Base-by-base conservation (phyloP, 208 protist species). In the Willaertia magna region DNA sequence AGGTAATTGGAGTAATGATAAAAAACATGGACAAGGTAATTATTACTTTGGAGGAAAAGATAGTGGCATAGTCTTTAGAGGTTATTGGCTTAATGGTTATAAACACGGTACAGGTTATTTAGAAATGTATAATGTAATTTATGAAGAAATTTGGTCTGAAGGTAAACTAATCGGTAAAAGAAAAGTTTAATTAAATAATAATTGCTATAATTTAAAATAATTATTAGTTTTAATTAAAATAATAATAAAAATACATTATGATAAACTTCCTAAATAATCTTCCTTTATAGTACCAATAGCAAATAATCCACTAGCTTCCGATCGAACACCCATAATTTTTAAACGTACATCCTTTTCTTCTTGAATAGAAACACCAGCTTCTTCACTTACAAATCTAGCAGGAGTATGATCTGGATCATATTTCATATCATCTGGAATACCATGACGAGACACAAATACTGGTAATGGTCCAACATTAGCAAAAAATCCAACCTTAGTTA, bases 21-120 rank as follows among this genome's bases (percentile, higher is more conserved):
- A 90, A 79, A 95, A 96, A 91, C 92, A 97, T 79, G 94, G 94
- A 12, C 46, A 86, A n/a, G 95, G 95, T 0, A 89, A 92, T 2
- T 96, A 94, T 76, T n/a, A 42, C 18, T 90, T 75, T 43, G 75
- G n/a, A 12, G 42, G 22, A 7, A 12, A 34, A 67, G 12, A 22
- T 7, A 34, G 26, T 14, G 76, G 76, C 48, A 6, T 4, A 2
- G 7, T 44, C 0, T 81, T 34, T 51, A 81, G 22, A 39, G 76
- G 76, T 6, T 11, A 30, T 4, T 81, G 76, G 76, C 4, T 51
- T 11, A 12, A 51, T 1, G 76, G 76, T 40, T 1, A 39, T 7
- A 81, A 81, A 18, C 43, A 81, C 22, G 42, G 76, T 0, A 12
- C 12, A 4, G 76, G 76, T 2, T 11, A 51, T 40, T 51, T 81